phyloP scores from a whole-genome alignment of 2,329 filamentous ascomycete species.

The Penicillium sp. region DNA sequence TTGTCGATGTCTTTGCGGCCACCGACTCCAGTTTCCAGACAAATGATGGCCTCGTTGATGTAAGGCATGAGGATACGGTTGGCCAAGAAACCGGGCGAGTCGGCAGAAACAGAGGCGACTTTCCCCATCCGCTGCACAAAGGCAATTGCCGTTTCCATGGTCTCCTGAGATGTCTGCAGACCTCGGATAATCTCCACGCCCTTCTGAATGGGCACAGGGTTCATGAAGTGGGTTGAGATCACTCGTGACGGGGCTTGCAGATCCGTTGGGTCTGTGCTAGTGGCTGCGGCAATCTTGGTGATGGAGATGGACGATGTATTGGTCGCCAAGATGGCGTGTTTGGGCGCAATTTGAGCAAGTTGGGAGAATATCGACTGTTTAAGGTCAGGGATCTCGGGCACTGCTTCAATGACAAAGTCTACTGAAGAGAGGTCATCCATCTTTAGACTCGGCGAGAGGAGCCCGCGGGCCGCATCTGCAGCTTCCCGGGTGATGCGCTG shows the following conservation, averaged over 20 bases:
- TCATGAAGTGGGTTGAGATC: constrained; percentile 98
- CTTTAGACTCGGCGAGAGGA: constrained; percentile 66
- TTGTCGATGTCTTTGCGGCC: constrained; percentile 86
- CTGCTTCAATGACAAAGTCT: constrained; percentile 96
- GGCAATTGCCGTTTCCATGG: constrained; percentile 74
- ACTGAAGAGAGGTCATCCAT: constrained; percentile 76
- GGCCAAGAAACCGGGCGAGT: constrained; percentile 89
- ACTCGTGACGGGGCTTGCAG: constrained; percentile 81
- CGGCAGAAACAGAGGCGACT: constrained; percentile 78
- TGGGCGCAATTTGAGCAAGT: constrained; percentile 75
- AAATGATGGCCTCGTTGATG: constrained; percentile 97
- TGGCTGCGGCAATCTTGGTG: constrained; percentile 88
- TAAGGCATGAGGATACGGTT: constrained; percentile 99
- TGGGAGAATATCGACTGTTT: constrained; percentile 85
- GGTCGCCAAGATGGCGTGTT: constrained; percentile 87
- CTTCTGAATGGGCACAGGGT: constrained; percentile 94
- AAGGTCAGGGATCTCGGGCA: constrained; percentile 84
- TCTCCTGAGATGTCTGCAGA: constrained; percentile 81
- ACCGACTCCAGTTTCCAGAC: constrained; percentile 88
- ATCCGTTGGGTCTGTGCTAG: constrained; percentile 73
- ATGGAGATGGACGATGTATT: constrained; percentile 99
- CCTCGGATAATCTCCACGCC: constrained; percentile 97
- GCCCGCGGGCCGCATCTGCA: constrained; percentile 68
- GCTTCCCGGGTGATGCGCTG: constrained; percentile 77
- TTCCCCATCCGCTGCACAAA: constrained; percentile 95